Conservation (phyloP, 2,329 filamentous ascomycete genomes). For the Fusarium pseudocircinatum region DNA sequence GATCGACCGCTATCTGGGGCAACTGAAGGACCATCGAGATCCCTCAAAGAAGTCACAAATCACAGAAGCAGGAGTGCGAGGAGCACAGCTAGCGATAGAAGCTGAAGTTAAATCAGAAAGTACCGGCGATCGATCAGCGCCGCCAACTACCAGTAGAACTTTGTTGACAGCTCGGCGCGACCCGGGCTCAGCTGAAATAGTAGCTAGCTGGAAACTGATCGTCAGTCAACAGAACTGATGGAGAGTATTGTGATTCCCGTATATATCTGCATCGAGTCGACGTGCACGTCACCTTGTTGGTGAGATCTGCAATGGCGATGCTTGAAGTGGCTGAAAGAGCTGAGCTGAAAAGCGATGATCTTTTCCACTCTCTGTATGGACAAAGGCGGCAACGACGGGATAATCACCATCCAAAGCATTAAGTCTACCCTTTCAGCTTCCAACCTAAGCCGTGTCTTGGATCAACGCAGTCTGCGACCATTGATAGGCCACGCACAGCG, state of each 20-base stretch:
- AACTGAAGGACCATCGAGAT: not conserved
- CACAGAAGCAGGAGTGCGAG: fast-evolving
- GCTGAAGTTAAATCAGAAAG: not conserved
- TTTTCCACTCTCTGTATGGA: not conserved
- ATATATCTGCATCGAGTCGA: fast-evolving
- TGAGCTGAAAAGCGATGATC: not conserved
- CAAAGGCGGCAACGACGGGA: no score
- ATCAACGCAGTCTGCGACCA: not conserved
- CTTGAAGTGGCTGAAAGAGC: not conserved
- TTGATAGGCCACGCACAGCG: not conserved
- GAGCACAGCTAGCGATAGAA: fast-evolving
- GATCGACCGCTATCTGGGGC: fast-evolving
- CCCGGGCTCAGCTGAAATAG: not conserved
- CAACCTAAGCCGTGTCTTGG: not conserved
- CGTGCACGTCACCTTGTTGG: fast-evolving
- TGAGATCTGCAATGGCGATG: not conserved
- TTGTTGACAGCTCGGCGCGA: fast-evolving
- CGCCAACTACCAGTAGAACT: fast-evolving
- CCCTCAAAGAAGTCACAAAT: not conserved
- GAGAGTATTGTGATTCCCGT: fast-evolving
- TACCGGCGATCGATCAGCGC: not conserved
- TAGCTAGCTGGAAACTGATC: fast-evolving
- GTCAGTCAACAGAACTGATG: fast-evolving
- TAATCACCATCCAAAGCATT: not conserved
- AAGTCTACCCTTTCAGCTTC: no score